Conservation (phyloP, 106 monocot genomes). For the Iris macrosiphon region DNA sequence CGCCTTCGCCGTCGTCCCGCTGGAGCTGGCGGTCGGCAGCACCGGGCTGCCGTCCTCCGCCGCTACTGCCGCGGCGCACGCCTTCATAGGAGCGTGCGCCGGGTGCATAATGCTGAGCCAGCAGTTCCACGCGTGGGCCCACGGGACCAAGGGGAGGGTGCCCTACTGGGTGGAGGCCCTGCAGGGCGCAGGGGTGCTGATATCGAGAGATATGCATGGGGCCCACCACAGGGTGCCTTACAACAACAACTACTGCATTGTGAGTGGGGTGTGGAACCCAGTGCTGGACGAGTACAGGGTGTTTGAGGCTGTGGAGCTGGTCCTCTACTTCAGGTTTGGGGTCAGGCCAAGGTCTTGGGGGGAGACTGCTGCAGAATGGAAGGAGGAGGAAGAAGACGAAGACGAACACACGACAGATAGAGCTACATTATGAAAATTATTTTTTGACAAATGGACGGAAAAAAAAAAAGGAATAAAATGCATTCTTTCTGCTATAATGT, state of each 20-base stretch:
- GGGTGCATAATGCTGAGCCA: slow-evolving; percentile 70
- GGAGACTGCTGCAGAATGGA: slow-evolving; percentile 44
- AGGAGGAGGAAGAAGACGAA: slow-evolving; percentile 19
- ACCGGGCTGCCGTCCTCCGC: neutral
- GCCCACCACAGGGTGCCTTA: slow-evolving; percentile 73
- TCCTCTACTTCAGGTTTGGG: slow-evolving; percentile 58
- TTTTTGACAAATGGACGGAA: too few species aligned
- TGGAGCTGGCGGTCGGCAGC: slow-evolving; percentile 17
- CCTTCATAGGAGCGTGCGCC: slow-evolving; percentile 47
- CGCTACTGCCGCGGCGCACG: slow-evolving; percentile 27
- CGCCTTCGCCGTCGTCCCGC: slow-evolving; percentile 25
- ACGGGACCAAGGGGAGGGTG: slow-evolving; percentile 43
- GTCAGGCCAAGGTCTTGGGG: slow-evolving; percentile 77
- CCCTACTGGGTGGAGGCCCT: slow-evolving; percentile 53
- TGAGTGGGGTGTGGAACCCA: slow-evolving; percentile 75
- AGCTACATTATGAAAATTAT: too few species aligned
- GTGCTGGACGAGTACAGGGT: slow-evolving; percentile 45
- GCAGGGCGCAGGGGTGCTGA: slow-evolving; percentile 65
- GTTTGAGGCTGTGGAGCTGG: slow-evolving; percentile 75
- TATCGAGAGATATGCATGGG: slow-evolving; percentile 48
- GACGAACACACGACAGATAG: too few species aligned
- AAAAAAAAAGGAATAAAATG: too few species aligned
- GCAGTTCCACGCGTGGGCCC: slow-evolving; percentile 92
- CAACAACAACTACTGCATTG: slow-evolving; percentile 82
- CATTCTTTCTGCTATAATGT: too few species aligned